These are phyloP conservation scores for Pseudovirgaria hyperparasitica DNA, from an alignment of 2,329 filamentous ascomycete genomes.

Conservation along the genomic window DNA sequence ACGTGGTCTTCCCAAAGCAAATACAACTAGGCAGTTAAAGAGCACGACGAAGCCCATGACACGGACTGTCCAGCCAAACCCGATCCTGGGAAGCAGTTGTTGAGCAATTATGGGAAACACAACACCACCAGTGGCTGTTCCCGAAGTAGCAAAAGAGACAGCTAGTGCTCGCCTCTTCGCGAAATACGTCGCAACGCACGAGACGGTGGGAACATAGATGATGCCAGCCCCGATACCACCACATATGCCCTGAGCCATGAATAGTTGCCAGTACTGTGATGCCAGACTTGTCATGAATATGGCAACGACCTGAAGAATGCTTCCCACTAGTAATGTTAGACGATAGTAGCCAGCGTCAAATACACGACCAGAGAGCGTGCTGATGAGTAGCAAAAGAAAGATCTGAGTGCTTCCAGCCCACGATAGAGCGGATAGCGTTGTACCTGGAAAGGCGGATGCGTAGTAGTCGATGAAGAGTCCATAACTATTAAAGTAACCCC, in stretches of 20 bases:
- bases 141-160: conserved; percentile 15
- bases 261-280: conserved; percentile 19
- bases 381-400: conserved; percentile 18
- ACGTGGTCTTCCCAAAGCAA: neutral
- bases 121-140: conserved; percentile 17
- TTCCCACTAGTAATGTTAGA: conserved; percentile 14
- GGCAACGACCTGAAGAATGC: conserved; percentile 19
- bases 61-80: conserved; percentile 8
- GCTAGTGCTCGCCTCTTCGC: conserved; percentile 16
- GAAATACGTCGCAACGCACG: conserved; percentile 35
- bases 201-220: conserved; percentile 41
- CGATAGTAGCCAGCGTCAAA: conserved; percentile 19
- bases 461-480: conserved; percentile 46
- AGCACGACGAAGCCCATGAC: conserved; percentile 4
- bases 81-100: conserved; percentile 16
- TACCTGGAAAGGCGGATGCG: conserved; percentile 22
- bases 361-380: conserved; percentile 17
- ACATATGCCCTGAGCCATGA: conserved; percentile 40
- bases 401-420: conserved; percentile 21
- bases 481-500: conserved; percentile 41
- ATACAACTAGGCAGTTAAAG: conserved; percentile 6
- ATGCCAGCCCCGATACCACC: conserved; percentile 43
- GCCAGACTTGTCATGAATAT: conserved; percentile 17
- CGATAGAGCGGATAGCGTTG: conserved; percentile 20
- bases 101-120: conserved; percentile 20